A percentile compares a stretch with the other conserved stretches of the same genome.
Conservation (phyloP, 106 monocot genomes). For the Dactylorhiza incarnata region DNA sequence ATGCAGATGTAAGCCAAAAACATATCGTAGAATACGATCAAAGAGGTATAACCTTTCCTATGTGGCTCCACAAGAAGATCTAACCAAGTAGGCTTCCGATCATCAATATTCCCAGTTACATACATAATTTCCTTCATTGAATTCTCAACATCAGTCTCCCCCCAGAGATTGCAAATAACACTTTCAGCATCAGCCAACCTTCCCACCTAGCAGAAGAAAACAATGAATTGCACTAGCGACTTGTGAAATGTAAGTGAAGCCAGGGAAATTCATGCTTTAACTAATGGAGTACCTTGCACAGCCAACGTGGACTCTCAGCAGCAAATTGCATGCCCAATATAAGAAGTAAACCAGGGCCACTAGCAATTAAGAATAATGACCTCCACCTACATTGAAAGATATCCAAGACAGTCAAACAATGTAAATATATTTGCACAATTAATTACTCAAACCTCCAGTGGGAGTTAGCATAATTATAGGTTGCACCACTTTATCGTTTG, state of each 20-base stretch:
- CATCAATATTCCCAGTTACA: constrained; percentile 32
- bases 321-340: constrained; percentile 82
- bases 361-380: constrained; percentile 63
- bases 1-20: background rate
- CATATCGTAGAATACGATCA: background rate
- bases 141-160: constrained; percentile 48
- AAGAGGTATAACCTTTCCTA: constrained; percentile 41
- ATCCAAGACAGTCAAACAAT: background rate
- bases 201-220: constrained; percentile 41
- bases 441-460: too few relatives aligned
- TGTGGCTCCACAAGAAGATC: constrained; percentile 65
- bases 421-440: background rate
- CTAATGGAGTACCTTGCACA: constrained; percentile 53
- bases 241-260: background rate
- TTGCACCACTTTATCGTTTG: too few relatives aligned
- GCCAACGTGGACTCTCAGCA: constrained; percentile 93
- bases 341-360: constrained; percentile 56
- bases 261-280: background rate
- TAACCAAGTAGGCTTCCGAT: constrained; percentile 36
- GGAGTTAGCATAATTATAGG: too few relatives aligned
- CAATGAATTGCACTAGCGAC: background rate
- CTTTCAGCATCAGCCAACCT: constrained; percentile 52
- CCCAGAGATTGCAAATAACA: constrained; percentile 51
- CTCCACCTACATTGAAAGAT: constrained; percentile 57
- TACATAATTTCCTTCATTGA: constrained; percentile 63